Evolutionary conservation across 2,329 filamentous ascomycete genomes (phyloP), one percentile per base, ranked within the genome.

Genomic region (Aureobasidium sp.): DNA sequence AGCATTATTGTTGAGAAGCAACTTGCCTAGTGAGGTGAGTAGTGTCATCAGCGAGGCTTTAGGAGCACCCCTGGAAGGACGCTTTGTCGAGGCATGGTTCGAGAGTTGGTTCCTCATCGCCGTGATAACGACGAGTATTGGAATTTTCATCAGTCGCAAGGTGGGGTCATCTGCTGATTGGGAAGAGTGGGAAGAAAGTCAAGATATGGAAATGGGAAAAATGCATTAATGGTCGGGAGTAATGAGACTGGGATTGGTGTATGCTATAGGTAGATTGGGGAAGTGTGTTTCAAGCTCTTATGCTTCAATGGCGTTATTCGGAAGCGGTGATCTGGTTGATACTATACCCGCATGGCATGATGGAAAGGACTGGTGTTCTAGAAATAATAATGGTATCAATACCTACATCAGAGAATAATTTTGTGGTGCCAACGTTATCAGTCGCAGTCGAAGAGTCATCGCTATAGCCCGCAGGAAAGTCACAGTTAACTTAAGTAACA

Each of bases 21-120:
- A 91, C 72, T 78, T 96, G 66, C 91, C 91, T 0, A 80, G 79
- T 41, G 88, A 92, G 71, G 87, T 93, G 71, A 86, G 90, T 63
- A 86, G 84, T 55, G 88, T 88, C 1, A 89, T 95, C 3, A 86
- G 85, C 2, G 88, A 91, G 66, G 89, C 89, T 1, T 76, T 96
- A 34, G 86, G 89, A 47, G 89, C 88, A 23, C 88, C 90, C 17
- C 78, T 95, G 9, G 87, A 90, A 68, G 84, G 84, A 7, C 79
- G 79, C 0, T 90, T 90, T 68, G 87, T 90, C 5, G 86, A 95
- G 69, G 80, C 84, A 34, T 96, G 91, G 91, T 96, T 96, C 68
- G 91, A 96, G 73, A 86, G 85, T 8, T 93, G 90, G 87, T 96
- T 95, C 72, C 74, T 96, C 62, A 71, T 86, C 2, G 87, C 87